These are phyloP conservation scores for Moricandia moricandioides DNA, from an alignment of 345 rosid genomes.

Conservation along the genomic window DNA sequence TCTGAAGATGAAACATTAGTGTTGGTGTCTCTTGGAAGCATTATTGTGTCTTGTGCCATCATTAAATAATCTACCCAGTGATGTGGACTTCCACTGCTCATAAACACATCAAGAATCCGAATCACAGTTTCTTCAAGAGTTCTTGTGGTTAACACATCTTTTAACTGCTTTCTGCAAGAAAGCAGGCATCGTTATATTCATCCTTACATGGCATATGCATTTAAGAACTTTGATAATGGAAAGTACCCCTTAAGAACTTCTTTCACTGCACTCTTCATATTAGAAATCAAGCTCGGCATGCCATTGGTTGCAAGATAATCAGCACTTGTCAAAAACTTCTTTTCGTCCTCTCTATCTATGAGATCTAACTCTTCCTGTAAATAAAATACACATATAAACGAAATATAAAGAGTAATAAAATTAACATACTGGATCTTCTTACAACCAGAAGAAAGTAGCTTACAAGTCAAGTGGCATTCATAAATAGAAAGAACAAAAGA, in stretches of 20 bases:
- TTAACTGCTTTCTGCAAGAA: slow-evolving; percentile 68
- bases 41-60: slow-evolving; percentile 62
- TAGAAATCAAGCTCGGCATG: slow-evolving; percentile 49
- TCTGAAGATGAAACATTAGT: slow-evolving; percentile 36
- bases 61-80: slow-evolving; percentile 82
- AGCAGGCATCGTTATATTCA: neutral
- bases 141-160: slow-evolving; percentile 52
- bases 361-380: slow-evolving; percentile 80
- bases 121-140: slow-evolving; percentile 55
- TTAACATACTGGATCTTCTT: too few species aligned
- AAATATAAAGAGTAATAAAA: too few species aligned
- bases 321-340: slow-evolving; percentile 69
- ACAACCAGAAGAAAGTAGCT: too few species aligned
- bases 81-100: slow-evolving; percentile 68
- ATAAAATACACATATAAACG: too few species aligned
- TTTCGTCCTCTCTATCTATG: slow-evolving; percentile 69
- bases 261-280: slow-evolving; percentile 60
- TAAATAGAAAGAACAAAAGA: neutral
- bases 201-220: slow-evolving; percentile 2
- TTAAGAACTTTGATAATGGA: slow-evolving; percentile 1
- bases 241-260: slow-evolving; percentile 78
- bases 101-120: slow-evolving; percentile 70
- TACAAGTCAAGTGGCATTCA: neutral
- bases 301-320: slow-evolving; percentile 81
- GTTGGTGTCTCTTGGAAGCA: slow-evolving; percentile 12